These are phyloP conservation scores for Aspergillus alliaceus DNA, from an alignment of 2,329 filamentous ascomycete genomes.

Conservation along the genomic window DNA sequence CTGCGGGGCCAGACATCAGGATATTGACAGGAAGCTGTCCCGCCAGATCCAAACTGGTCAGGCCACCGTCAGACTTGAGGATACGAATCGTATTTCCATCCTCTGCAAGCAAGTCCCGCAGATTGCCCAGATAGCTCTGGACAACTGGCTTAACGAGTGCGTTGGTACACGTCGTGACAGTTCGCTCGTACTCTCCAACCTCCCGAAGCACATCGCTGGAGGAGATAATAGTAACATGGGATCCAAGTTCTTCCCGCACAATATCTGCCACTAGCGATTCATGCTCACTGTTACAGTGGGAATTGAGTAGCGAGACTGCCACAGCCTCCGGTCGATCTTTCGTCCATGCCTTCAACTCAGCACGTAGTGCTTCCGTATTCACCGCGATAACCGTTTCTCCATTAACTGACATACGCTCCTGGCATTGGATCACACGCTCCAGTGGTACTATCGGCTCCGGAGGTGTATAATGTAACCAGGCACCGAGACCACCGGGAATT, in stretches of 20 bases:
- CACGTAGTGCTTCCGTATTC: constrained; percentile 40
- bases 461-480: constrained; percentile 51
- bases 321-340: constrained; percentile 46
- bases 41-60: constrained; percentile 48
- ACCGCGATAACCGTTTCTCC: constrained; percentile 43
- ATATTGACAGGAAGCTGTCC: constrained; percentile 51
- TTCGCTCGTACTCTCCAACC: constrained; percentile 52
- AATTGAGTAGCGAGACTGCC: constrained; percentile 50
- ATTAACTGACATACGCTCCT: constrained; percentile 46
- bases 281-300: constrained; percentile 46
- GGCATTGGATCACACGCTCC: constrained; percentile 49
- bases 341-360: constrained; percentile 40
- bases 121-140: constrained; percentile 45
- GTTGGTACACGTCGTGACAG: constrained; percentile 50
- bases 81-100: constrained; percentile 50
- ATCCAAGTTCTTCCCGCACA: constrained; percentile 45
- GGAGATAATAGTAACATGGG: constrained; percentile 45
- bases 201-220: constrained; percentile 50
- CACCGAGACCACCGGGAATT: constrained; percentile 52
- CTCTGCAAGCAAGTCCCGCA: constrained; percentile 39
- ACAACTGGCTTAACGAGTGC: constrained; percentile 51
- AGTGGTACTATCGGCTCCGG: constrained; percentile 51
- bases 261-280: constrained; percentile 42
- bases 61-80: constrained; percentile 51
- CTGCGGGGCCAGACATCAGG: constrained; percentile 52